A percentile compares a stretch with the other conserved stretches of the same genome.
Conservation (phyloP, 202 grass and related monocot species). For the Zoysia matrella region DNA sequence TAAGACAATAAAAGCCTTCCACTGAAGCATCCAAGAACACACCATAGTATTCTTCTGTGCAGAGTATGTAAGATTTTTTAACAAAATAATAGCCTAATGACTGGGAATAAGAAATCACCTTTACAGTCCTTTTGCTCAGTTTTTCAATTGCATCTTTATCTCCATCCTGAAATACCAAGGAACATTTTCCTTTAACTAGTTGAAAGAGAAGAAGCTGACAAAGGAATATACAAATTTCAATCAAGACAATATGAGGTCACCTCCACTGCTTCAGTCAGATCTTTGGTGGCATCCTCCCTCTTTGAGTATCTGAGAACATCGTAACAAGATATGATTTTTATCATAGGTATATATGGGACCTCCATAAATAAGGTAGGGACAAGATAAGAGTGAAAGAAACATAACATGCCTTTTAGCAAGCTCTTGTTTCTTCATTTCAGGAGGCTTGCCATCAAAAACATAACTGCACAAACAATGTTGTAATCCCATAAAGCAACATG, state of each 20-base stretch:
- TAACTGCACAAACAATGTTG: constrained; percentile 63
- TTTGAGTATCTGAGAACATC: constrained; percentile 64
- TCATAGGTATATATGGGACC: neutral
- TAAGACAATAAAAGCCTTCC: neutral
- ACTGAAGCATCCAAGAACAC: neutral
- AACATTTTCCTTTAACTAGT: constrained; percentile 10
- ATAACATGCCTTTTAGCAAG: constrained; percentile 76
- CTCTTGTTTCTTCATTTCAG: constrained; percentile 88
- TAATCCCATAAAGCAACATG: neutral
- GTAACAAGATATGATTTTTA: constrained; percentile 14
- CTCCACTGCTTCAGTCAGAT: constrained; percentile 72
- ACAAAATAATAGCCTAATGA: constrained; percentile 14
- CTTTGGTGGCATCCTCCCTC: constrained; percentile 92
- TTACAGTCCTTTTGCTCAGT: constrained; percentile 93
- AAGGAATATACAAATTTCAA: neutral
- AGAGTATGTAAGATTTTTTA: constrained; percentile 1
- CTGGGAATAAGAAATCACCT: constrained; percentile 51
- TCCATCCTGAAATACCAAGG: constrained; percentile 59
- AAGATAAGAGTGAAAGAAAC: constrained; percentile 7
- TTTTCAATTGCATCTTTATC: constrained; percentile 87
- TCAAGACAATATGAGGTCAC: constrained; percentile 43
- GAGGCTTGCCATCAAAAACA: constrained; percentile 97
- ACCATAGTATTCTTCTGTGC: neutral
- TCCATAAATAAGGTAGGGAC: neutral
- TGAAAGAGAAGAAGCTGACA: constrained; percentile 5